These are phyloP conservation scores for Moesziomyces sp. DNA, from an alignment of 1,284 basidiomycete species.

Conservation along the genomic window DNA sequence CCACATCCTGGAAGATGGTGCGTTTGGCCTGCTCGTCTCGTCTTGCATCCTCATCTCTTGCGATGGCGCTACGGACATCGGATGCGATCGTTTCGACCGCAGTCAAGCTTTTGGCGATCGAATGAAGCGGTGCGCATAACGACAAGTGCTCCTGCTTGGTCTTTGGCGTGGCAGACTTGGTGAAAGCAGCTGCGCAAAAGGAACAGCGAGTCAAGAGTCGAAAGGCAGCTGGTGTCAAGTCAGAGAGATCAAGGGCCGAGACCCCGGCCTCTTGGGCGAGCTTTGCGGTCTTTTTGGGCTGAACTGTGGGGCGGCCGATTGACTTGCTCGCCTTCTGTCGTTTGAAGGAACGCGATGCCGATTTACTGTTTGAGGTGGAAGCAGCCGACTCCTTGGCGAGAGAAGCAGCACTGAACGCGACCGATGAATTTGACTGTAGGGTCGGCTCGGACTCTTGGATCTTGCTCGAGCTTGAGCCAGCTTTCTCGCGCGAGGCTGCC, in stretches of 20 bases:
- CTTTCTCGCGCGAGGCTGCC: not conserved
- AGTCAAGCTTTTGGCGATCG: not conserved
- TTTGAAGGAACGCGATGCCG: not conserved
- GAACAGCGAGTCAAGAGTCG: slow-evolving; percentile 25
- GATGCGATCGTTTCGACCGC: slow-evolving; percentile 17
- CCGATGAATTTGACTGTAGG: not conserved
- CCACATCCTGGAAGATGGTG: slow-evolving; percentile 31
- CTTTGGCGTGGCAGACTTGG: slow-evolving; percentile 24
- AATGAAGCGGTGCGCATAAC: slow-evolving; percentile 24
- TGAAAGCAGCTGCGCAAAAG: slow-evolving; percentile 28
- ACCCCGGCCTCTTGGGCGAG: slow-evolving; percentile 14
- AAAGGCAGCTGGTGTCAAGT: slow-evolving; percentile 15
- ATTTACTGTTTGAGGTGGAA: not conserved
- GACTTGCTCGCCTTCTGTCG: slow-evolving; percentile 11
- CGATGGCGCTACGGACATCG: slow-evolving; percentile 9
- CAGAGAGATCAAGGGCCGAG: slow-evolving; percentile 13
- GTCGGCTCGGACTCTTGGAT: not conserved
- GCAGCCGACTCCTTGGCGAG: not conserved
- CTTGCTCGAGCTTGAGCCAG: not conserved
- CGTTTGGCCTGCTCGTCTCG: slow-evolving; percentile 10
- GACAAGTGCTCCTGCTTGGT: slow-evolving; percentile 29
- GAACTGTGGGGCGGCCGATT: not conserved
- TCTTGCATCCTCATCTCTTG: slow-evolving; percentile 10
- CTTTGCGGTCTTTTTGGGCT: slow-evolving; percentile 22
- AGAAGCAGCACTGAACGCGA: too few relatives aligned